Evolutionary conservation across 139 green algal species (phyloP).

Genomic region (Edaphochlamys debaryana): DNA sequence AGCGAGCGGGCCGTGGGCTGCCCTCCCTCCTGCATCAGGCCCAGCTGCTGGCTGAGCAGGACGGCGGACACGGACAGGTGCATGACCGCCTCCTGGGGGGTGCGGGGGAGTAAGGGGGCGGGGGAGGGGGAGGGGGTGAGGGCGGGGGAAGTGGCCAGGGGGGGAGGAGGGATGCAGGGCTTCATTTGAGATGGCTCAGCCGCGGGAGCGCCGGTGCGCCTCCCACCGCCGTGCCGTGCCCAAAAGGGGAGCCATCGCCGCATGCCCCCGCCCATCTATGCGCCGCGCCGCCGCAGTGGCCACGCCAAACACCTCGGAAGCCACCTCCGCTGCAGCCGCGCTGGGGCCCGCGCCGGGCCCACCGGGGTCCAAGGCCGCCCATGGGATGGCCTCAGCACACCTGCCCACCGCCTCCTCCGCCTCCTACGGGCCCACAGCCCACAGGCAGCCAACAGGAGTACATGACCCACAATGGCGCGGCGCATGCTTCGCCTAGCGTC

Average conservation of each 20-base stretch:
- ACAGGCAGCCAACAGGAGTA: too few relatives aligned
- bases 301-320: neutral
- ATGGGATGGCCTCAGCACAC: neutral
- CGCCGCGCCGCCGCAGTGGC: neutral
- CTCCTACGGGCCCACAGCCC: neutral
- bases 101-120: too few relatives aligned
- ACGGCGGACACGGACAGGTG: conserved; percentile 23
- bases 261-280: too few relatives aligned
- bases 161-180: too few relatives aligned
- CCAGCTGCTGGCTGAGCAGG: conserved; percentile 10
- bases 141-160: too few relatives aligned
- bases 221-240: too few relatives aligned
- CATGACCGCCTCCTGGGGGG: conserved; percentile 1
- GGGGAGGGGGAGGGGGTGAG: neutral
- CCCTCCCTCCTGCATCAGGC: neutral
- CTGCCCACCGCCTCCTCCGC: neutral
- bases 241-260: too few relatives aligned
- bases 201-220: too few relatives aligned
- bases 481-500: too few relatives aligned
- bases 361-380: neutral
- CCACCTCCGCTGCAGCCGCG: neutral
- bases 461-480: too few relatives aligned
- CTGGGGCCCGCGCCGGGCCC: neutral
- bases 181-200: too few relatives aligned
- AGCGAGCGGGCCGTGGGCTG: neutral